Conservation (phyloP, 2,329 filamentous ascomycete species). For the Scolecobasidium constrictum region DNA sequence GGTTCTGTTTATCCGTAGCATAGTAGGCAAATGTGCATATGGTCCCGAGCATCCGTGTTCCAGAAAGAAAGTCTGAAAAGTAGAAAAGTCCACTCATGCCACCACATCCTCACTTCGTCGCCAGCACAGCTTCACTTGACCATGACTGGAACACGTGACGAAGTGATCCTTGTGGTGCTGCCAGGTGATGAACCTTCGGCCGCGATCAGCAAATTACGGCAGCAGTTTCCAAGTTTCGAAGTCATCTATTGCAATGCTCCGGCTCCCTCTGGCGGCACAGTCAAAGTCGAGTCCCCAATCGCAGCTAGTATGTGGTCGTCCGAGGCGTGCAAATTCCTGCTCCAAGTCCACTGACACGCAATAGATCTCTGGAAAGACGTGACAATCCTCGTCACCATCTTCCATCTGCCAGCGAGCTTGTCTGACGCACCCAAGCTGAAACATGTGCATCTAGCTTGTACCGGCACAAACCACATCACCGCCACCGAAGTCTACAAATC, state of each 20-base stretch:
- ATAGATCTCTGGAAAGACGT: constrained; percentile 30
- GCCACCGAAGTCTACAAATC: constrained; percentile 42
- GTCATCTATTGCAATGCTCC: background rate
- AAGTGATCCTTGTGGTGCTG: background rate
- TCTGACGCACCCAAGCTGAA: constrained; percentile 28
- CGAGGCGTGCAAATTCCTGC: no score
- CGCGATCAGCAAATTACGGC: background rate
- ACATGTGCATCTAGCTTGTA: constrained; percentile 46
- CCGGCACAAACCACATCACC: constrained; percentile 45
- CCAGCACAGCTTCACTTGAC: no score
- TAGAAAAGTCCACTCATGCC: no score
- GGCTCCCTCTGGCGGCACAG: background rate
- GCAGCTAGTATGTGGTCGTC: no score
- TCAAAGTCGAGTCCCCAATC: background rate
- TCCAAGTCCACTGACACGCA: no score
- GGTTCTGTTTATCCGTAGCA: no score
- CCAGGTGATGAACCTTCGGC: background rate
- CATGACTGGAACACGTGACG: no score
- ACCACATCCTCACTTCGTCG: no score
- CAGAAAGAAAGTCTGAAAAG: no score
- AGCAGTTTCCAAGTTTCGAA: background rate
- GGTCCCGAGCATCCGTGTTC: no score
- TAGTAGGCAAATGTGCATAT: no score
- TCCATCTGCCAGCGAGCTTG: constrained; percentile 29
- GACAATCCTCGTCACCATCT: constrained; percentile 39